Conservation (phyloP, 371 early-diverging fungal genomes). For the Syncephalastrum sp. region DNA sequence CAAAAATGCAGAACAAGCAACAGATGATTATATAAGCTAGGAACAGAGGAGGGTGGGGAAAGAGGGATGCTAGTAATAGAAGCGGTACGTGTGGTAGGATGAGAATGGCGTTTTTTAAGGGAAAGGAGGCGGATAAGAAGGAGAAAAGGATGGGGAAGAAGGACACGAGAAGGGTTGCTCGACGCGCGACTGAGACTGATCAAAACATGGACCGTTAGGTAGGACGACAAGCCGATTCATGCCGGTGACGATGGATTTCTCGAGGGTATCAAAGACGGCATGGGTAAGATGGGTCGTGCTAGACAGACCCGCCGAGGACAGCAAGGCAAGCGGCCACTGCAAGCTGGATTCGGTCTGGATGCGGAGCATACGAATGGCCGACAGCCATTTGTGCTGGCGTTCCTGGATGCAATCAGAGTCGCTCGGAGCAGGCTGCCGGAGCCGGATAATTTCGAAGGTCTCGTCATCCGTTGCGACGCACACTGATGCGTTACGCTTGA, state of each 20-base stretch:
- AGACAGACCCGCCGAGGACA: neutral
- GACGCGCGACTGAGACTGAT: neutral
- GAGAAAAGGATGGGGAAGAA: neutral
- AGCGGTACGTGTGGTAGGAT: too few species aligned
- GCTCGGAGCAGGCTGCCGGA: neutral
- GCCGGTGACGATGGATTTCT: slow-evolving; percentile 6
- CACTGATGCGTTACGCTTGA: neutral
- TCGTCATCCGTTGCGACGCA: slow-evolving; percentile 4
- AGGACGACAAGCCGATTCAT: neutral
- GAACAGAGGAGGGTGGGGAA: too few species aligned
- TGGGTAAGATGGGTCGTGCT: neutral
- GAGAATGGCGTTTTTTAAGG: too few species aligned
- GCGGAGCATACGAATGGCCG: neutral
- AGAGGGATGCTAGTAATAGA: too few species aligned
- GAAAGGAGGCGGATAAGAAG: neutral
- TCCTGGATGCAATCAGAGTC: neutral
- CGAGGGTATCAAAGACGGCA: slow-evolving; percentile 4
- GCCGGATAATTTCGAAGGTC: neutral
- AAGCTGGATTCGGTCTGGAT: too few species aligned
- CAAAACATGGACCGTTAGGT: neutral
- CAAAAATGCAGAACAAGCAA: too few species aligned
- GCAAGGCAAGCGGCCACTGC: too few species aligned
- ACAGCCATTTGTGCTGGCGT: slow-evolving; percentile 5
- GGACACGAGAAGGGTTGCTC: neutral
- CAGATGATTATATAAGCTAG: too few species aligned